Percentiles rank a stretch among this genome's conserved stretches.
phyloP scores from a whole-genome alignment of 2,329 filamentous ascomycete genomes.

The Capronia coronata region DNA sequence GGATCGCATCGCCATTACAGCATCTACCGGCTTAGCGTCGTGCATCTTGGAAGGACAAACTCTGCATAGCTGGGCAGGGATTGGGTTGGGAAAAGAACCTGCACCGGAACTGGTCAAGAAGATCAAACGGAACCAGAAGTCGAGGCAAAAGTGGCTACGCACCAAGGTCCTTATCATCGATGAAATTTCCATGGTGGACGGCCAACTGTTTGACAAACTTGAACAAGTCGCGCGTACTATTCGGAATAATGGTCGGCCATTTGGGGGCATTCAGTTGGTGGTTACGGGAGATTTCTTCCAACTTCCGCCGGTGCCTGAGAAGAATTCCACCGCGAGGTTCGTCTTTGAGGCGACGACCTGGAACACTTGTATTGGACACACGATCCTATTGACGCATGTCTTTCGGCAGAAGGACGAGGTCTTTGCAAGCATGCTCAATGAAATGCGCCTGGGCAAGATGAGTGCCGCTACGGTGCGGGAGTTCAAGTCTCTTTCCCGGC shows the following conservation, averaged over 20 bases:
- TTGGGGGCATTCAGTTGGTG: constrained; percentile 91
- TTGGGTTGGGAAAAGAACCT: constrained; percentile 88
- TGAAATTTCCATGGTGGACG: constrained; percentile 98
- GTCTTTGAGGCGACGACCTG: constrained; percentile 89
- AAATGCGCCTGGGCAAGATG: constrained; percentile 86
- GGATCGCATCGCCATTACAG: constrained; percentile 84
- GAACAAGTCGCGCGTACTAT: constrained; percentile 78
- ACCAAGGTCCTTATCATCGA: constrained; percentile 87
- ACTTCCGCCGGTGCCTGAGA: constrained; percentile 83
- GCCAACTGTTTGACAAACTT: constrained; percentile 92
- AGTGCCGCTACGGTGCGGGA: constrained; percentile 66
- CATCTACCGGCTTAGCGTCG: constrained; percentile 89
- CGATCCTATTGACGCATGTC: constrained; percentile 88
- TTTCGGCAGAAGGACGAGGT: constrained; percentile 89
- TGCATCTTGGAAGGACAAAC: constrained; percentile 97
- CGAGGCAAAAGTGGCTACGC: constrained; percentile 78
- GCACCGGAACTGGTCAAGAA: constrained; percentile 77
- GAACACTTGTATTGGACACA: constrained; percentile 88
- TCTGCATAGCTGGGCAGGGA: constrained; percentile 90
- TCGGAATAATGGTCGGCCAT: constrained; percentile 83
- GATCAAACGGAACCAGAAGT: constrained; percentile 80
- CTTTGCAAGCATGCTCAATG: constrained; percentile 93
- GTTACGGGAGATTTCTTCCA: constrained; percentile 99
- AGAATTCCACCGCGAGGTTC: constrained; percentile 69
- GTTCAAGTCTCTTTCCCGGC: constrained; percentile 68